Evolutionary conservation across 805 yeast genomes (phyloP), one percentile per base, ranked within the genome.

Genomic region (Cyberlindnera bimundalis): DNA sequence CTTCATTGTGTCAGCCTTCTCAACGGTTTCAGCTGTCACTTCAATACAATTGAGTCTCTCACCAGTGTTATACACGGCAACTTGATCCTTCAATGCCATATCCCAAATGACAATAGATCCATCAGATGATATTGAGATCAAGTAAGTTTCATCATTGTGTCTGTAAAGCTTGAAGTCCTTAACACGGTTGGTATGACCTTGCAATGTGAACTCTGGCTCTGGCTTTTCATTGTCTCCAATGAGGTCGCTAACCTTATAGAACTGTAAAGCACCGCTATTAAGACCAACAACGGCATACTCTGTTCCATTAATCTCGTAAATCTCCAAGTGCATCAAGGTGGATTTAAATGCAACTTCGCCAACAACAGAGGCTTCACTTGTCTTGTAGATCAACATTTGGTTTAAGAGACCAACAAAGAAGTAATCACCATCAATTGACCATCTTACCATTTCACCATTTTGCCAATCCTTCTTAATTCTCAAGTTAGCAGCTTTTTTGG

Each of bases 31-130:
- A 29, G 83, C 78, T 37, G 85, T 78, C 3, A 84, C 73, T 12
- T 82, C 74, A 17, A 89, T 80, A 65, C 96, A 91, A 61, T 87
- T 91, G 47, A 93, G 73, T 56, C 99, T 74, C 64, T 93, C 98
- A 11, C 95, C 95, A 16, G 91, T 76, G 48, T 82, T 87, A 60
- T 89, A 91, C 3, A 88, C 93, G 0, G 96, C 97, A 18, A 89
- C 74, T 61, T 89, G 96, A 54, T 86, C 95, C 53, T 74, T 72
- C 2, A 67, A 55, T 1, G 65, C 59, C 58, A 82, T 65, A 58
- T 90, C 84, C 96, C 97, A 91, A 3, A 91, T 84, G 7, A 93
- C 95, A 38, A 91, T 82, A 55, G 78, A 84, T 19, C 98, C 98
- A 62, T 91, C 98, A 0, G 97, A 86, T 1, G 96, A 86, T 11